phyloP scores from a whole-genome alignment of 441 rosid genomes.

The Erysimum pusillum region DNA sequence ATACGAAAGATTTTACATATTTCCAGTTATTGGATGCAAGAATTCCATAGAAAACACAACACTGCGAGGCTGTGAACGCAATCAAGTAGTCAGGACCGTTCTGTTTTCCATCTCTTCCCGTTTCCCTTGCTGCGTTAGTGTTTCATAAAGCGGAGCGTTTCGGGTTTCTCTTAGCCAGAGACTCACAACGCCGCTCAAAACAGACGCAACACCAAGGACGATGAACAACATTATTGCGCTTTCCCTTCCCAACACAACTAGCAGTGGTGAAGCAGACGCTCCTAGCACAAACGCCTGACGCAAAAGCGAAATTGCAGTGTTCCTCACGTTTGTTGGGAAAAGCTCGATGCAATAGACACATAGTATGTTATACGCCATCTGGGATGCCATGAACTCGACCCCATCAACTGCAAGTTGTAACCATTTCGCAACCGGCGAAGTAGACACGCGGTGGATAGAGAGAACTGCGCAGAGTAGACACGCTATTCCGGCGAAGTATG shows the following conservation, averaged over 20 bases:
- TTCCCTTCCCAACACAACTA: conserved; percentile 64
- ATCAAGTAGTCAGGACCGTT: conserved; percentile 6
- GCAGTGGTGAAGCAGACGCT: conserved; percentile 67
- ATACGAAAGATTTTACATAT: conserved; percentile 12
- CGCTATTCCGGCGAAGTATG: conserved; percentile 55
- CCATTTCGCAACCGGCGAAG: conserved; percentile 59
- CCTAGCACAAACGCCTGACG: conserved; percentile 76
- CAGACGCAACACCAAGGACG: conserved; percentile 58
- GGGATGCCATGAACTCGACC: conserved; percentile 66
- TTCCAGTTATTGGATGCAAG: conserved; percentile 36
- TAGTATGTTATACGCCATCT: conserved; percentile 64
- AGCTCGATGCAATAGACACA: conserved; percentile 66
- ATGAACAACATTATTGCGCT: conserved; percentile 58
- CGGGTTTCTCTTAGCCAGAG: conserved; percentile 69
- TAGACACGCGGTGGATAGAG: conserved; percentile 37
- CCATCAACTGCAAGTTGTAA: conserved; percentile 55
- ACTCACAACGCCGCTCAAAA: conserved; percentile 61
- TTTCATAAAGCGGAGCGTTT: conserved; percentile 71
- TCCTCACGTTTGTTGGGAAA: conserved; percentile 72
- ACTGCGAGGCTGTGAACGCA: too few species aligned
- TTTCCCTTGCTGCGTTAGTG: conserved; percentile 63
- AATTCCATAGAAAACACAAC: conserved; percentile 2
- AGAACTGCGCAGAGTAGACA: conserved; percentile 65
- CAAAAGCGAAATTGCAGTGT: conserved; percentile 67
- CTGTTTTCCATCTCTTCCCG: conserved; percentile 51